Conservation (phyloP, 345 rosid species). For the Syzygium oleosum region DNA sequence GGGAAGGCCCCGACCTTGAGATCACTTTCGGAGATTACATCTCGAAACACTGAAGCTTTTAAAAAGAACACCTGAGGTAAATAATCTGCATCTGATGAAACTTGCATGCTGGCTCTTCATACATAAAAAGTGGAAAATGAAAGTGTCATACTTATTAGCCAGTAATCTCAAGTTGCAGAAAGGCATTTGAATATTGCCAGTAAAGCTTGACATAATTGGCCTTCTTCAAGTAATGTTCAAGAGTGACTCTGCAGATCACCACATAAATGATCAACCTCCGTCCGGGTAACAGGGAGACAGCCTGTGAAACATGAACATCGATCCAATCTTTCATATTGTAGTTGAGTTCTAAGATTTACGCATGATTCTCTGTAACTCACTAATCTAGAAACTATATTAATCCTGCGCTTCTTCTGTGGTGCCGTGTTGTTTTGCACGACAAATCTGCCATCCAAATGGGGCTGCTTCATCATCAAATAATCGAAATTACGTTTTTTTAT, state of each 20-base stretch:
- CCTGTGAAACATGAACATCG: not conserved
- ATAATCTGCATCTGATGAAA: not conserved
- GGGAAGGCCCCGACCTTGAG: not conserved
- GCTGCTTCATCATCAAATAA: not conserved
- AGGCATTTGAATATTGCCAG: not conserved
- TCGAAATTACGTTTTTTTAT: not conserved
- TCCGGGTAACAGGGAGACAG: not conserved
- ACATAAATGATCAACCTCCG: not conserved
- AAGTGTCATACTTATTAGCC: not conserved
- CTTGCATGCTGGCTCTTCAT: not conserved
- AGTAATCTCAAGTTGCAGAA: not conserved
- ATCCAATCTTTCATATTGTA: not conserved
- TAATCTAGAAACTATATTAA: not conserved
- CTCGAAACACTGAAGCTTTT: not conserved
- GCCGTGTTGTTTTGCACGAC: not conserved
- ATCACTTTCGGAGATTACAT: not conserved
- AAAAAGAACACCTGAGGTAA: not conserved
- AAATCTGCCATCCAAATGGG: not conserved
- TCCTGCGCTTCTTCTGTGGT: not conserved
- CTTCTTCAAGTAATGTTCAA: not conserved
- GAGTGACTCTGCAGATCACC: not conserved
- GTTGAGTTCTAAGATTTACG: not conserved
- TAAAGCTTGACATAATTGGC: not conserved
- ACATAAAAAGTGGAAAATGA: not conserved
- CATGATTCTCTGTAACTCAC: not conserved